Percentiles rank a stretch among this genome's conserved stretches.
Evolutionary conservation across 2,329 filamentous ascomycete genomes (phyloP).

Genomic region (Fusarium annulatum): DNA sequence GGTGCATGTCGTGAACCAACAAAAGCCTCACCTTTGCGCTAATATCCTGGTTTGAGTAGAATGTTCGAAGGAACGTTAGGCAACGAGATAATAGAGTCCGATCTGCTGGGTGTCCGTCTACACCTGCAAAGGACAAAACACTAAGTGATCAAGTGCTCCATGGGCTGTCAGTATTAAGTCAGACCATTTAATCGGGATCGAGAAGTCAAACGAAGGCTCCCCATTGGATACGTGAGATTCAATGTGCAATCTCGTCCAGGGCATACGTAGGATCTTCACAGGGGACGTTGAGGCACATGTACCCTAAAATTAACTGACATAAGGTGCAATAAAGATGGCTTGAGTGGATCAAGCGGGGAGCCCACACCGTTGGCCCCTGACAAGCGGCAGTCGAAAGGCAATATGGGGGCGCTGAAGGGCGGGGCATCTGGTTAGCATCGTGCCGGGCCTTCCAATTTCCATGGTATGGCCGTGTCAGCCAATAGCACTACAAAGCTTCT

Average conservation of each 20-base stretch:
- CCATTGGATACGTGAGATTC: neutral
- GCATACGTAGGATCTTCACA: slow-evolving; percentile 2
- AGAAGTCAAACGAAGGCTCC: neutral
- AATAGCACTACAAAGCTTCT: slow-evolving; percentile 12
- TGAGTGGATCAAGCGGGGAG: slow-evolving; percentile 9
- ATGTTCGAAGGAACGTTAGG: neutral
- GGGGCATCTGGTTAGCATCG: slow-evolving; percentile 8
- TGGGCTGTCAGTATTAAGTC: neutral
- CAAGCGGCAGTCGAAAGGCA: slow-evolving; percentile 20
- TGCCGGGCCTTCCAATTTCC: slow-evolving; percentile 2
- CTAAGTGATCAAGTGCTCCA: neutral
- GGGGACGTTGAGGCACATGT: neutral
- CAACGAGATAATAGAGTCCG: neutral
- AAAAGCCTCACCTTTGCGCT: slow-evolving; percentile 7
- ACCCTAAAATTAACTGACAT: slow-evolving; percentile 5
- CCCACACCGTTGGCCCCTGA: slow-evolving; percentile 17
- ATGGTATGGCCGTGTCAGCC: slow-evolving; percentile 6
- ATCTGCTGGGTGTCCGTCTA: neutral
- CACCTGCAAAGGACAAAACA: neutral
- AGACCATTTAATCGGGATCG: neutral
- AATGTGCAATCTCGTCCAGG: neutral
- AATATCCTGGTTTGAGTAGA: neutral
- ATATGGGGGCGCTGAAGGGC: slow-evolving; percentile 30
- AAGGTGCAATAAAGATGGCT: slow-evolving; percentile 8
- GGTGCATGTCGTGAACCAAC: neutral